phyloP scores from a whole-genome alignment of 371 early-diverging fungal genomes.

The Apophysomyces trapeziformis region DNA sequence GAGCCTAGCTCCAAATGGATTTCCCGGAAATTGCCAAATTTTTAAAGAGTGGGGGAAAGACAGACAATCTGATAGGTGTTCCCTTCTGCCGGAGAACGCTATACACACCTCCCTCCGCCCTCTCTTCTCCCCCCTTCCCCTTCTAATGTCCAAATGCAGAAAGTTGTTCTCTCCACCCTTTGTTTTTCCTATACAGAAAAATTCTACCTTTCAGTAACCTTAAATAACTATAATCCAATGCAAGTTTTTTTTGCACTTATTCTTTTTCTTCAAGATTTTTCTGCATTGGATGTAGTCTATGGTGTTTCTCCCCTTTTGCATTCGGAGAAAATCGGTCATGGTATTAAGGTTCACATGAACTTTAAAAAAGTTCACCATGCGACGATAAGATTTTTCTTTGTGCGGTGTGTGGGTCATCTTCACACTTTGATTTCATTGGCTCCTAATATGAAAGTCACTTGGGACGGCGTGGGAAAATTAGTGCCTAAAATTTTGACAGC shows the following conservation, averaged over 20 bases:
- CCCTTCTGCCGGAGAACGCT: not conserved
- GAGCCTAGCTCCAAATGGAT: not conserved
- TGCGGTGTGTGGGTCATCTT: not conserved
- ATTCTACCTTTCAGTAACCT: not conserved
- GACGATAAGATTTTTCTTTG: slow-evolving; percentile 5
- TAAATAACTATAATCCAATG: not conserved
- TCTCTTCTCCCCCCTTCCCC: not conserved
- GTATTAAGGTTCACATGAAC: slow-evolving; percentile 9
- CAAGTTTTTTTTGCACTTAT: too few relatives aligned
- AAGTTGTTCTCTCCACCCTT: not conserved
- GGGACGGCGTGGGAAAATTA: slow-evolving; percentile 8
- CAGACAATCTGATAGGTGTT: slow-evolving; percentile 2
- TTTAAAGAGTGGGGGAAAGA: not conserved
- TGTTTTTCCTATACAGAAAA: slow-evolving; percentile 4
- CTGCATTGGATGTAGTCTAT: not conserved
- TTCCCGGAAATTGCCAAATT: slow-evolving; percentile 5
- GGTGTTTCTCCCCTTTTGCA: not conserved
- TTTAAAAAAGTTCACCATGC: slow-evolving; percentile 9
- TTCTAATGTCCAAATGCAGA: not conserved
- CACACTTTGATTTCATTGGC: not conserved
- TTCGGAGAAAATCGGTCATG: slow-evolving; percentile 9
- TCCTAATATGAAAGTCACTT: slow-evolving; percentile 7
- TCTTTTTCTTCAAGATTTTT: not conserved
- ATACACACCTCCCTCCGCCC: not conserved
- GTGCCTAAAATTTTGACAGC: slow-evolving; percentile 10